Evolutionary conservation across 768 basidiomycete species (phyloP).

Genomic region (Gautieria morchelliformis): DNA sequence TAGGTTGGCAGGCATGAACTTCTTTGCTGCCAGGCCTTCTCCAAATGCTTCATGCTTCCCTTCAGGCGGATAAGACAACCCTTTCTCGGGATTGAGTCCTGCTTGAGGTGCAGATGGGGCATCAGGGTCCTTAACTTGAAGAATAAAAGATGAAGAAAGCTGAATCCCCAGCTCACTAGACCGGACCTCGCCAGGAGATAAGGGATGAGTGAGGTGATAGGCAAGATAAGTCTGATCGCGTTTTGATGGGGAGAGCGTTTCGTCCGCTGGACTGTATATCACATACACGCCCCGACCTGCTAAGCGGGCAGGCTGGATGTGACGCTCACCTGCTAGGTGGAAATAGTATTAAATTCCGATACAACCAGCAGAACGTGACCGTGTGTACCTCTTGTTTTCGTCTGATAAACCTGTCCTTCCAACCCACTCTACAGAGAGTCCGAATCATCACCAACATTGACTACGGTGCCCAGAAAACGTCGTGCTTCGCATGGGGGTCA

Average conservation of each 20-base stretch:
- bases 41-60: slow-evolving; percentile 49
- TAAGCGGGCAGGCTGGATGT: slow-evolving; percentile 41
- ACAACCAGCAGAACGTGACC: slow-evolving; percentile 26
- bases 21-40: slow-evolving; percentile 28
- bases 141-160: slow-evolving; percentile 40
- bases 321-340: slow-evolving; percentile 33
- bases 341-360: background rate
- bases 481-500: slow-evolving; percentile 35
- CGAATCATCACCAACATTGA: slow-evolving; percentile 42
- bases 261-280: slow-evolving; percentile 37
- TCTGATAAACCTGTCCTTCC: slow-evolving; percentile 41
- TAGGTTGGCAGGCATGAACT: slow-evolving; percentile 42
- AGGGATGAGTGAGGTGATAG: slow-evolving; percentile 45
- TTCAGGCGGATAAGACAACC: too few species aligned
- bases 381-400: too few species aligned
- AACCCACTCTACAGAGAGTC: slow-evolving; percentile 35
- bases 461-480: slow-evolving; percentile 45
- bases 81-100: slow-evolving; percentile 37
- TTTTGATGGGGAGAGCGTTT: slow-evolving; percentile 32
- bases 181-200: slow-evolving; percentile 40
- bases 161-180: slow-evolving; percentile 44
- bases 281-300: slow-evolving; percentile 52
- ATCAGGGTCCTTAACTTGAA: slow-evolving; percentile 55
- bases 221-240: slow-evolving; percentile 36
- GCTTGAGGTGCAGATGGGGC: too few species aligned